Conservation (phyloP, 2,329 filamentous ascomycete genomes). For the Lachnum nothofagi region DNA sequence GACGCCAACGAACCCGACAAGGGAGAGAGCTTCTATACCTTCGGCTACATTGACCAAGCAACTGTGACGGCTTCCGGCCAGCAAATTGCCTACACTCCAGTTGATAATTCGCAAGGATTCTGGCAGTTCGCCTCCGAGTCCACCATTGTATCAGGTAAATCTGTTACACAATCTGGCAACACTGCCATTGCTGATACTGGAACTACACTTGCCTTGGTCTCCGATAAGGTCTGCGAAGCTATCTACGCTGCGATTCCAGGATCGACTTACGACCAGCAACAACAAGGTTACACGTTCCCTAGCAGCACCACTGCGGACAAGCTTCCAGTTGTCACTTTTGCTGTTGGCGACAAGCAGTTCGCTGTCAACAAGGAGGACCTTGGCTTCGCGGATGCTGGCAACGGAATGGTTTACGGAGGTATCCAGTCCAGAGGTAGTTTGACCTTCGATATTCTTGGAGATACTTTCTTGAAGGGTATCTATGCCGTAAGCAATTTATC, state of each 20-base stretch:
- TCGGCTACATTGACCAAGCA: conserved; percentile 65
- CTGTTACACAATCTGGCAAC: conserved; percentile 48
- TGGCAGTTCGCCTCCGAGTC: conserved; percentile 60
- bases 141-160: conserved; percentile 52
- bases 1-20: conserved; percentile 40
- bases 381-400: conserved; percentile 49
- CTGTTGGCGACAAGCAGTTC: conserved; percentile 56
- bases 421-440: conserved; percentile 53
- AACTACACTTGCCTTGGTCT: conserved; percentile 62
- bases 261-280: conserved; percentile 47
- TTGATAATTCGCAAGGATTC: conserved; percentile 62
- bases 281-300: conserved; percentile 63
- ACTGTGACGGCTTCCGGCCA: conserved; percentile 49
- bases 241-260: conserved; percentile 62
- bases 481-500: conserved; percentile 46
- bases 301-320: conserved; percentile 44
- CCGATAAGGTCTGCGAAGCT: conserved; percentile 54
- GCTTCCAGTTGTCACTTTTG: conserved; percentile 57
- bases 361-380: conserved; percentile 54
- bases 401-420: conserved; percentile 53
- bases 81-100: conserved; percentile 53
- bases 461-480: conserved; percentile 53
- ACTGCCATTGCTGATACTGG: conserved; percentile 68
- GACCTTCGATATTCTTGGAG: conserved; percentile 54
- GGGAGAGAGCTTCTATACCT: conserved; percentile 62